Base-by-base conservation (phyloP, 2,329 filamentous ascomycete species). In the Aspergillus puulaauensis region DNA sequence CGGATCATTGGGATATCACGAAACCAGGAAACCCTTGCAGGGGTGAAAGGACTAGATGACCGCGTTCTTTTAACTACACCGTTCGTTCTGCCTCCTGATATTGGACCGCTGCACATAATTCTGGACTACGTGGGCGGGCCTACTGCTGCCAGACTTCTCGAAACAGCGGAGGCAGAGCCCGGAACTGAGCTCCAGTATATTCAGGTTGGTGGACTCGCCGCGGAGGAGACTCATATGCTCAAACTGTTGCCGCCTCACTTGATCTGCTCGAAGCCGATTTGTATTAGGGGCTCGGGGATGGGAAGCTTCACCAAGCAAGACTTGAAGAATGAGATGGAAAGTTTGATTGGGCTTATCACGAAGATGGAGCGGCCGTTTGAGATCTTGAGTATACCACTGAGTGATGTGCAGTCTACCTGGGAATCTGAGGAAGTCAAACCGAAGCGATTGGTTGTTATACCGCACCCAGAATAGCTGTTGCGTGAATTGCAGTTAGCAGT, bases 231-330 rank as follows among this genome's bases (percentile, higher is more conserved):
- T 12, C 40, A 9, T 21, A 17, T 43, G 17, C 21, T 43, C 21
- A 19, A 43, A 21, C 6, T 19, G 6, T 12, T 43, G 17, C 17
- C 40, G 4, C n/a, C 33, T 2, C 27, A 49, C 17, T 37, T 57
- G 50, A 44, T 56, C 43, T 56, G 52, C 4, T 8, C 15, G 4
- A 45, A 54, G 27, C 57, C 57, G 2, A 40, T 59, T 19, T 48
- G 53, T 6, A 52, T 59, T 19, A 17, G 35, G 43, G 57, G 48
- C 1, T 53, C 48, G 8, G 53, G 53, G 6, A 14, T 54, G 21
- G 53, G 57, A 1, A 52, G 57, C 23, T 50, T 59, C 4, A 44
- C 24, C 2, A 31, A 14, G 11, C 6, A 27, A 45, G 57, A 59
- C 17, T 24, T 56, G 24, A 44, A 17, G 19, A 39, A 5, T 0